Evolutionary conservation across 2,329 filamentous ascomycete genomes (phyloP).

Genomic region (Juglanconis juglandina): DNA sequence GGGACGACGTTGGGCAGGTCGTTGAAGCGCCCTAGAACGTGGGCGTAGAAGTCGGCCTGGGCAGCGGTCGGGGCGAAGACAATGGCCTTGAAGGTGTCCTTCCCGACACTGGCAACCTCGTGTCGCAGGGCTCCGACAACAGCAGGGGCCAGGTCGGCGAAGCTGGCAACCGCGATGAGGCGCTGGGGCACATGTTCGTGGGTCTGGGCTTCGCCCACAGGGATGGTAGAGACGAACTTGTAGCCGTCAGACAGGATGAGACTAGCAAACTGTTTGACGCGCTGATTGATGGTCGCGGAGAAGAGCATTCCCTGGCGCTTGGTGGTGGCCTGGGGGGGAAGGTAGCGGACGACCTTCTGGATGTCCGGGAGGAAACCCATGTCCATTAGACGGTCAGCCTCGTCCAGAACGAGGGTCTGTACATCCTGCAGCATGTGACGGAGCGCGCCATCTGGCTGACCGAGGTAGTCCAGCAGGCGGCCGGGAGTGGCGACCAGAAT

Average conservation of each 20-base stretch:
- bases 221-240: constrained; percentile 78
- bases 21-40: constrained; percentile 38
- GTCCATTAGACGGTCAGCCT: constrained; percentile 89
- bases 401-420: constrained; percentile 82
- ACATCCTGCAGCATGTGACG: constrained; percentile 63
- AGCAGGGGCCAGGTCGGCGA: constrained; percentile 63
- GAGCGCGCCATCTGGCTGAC: constrained; percentile 67
- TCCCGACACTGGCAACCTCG: constrained; percentile 34
- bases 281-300: constrained; percentile 76
- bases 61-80: constrained; percentile 68
- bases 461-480: constrained; percentile 73
- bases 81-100: constrained; percentile 73
- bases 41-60: constrained; percentile 48
- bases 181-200: constrained; percentile 75
- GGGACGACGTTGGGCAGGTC: constrained; percentile 41
- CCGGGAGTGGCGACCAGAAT: constrained; percentile 80
- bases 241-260: constrained; percentile 67
- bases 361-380: constrained; percentile 81
- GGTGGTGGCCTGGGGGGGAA: constrained; percentile 60
- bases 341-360: constrained; percentile 68
- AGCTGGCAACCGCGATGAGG: constrained; percentile 62
- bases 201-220: constrained; percentile 70
- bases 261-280: constrained; percentile 72
- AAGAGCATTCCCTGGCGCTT: constrained; percentile 75
- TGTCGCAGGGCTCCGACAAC: constrained; percentile 55